Percentiles rank a stretch among this genome's conserved stretches.
phyloP scores from a whole-genome alignment of 169 alveolate species.

The Eimeria zaria region DNA sequence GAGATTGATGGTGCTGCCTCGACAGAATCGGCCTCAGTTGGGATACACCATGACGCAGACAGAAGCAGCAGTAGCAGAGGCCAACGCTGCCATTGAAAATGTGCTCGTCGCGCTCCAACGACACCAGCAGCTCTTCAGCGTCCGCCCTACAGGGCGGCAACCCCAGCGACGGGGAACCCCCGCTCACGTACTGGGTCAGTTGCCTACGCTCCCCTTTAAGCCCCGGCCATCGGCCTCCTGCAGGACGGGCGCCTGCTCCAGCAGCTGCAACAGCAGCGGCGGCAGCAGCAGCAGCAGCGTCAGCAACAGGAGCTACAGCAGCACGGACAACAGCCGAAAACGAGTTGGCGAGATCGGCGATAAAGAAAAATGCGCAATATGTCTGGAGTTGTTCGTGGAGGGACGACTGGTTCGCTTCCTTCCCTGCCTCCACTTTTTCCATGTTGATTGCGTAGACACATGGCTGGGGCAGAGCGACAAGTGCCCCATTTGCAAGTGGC shows the following conservation, averaged over 20 bases:
- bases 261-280: not conserved
- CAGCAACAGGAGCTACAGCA: not conserved
- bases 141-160: not conserved
- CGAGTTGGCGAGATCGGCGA: not conserved
- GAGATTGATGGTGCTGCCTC: not conserved
- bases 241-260: not conserved
- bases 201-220: constrained; percentile 40
- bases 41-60: not conserved
- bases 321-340: not conserved
- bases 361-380: constrained; percentile 25
- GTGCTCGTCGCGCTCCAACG: constrained; percentile 25
- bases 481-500: constrained; percentile 57
- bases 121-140: constrained; percentile 23
- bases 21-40: not conserved
- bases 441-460: constrained; percentile 30
- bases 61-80: not conserved
- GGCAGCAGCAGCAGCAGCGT: not conserved
- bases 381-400: constrained; percentile 35
- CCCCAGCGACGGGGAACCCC: constrained; percentile 55
- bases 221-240: not conserved
- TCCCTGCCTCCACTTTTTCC: constrained; percentile 42
- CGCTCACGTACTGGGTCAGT: constrained; percentile 29
- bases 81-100: not conserved
- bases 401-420: constrained; percentile 31
- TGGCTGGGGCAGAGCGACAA: constrained; percentile 45